Evolutionary conservation across 1,284 basidiomycete species (phyloP).

Genomic region (Leccinum fallax): DNA sequence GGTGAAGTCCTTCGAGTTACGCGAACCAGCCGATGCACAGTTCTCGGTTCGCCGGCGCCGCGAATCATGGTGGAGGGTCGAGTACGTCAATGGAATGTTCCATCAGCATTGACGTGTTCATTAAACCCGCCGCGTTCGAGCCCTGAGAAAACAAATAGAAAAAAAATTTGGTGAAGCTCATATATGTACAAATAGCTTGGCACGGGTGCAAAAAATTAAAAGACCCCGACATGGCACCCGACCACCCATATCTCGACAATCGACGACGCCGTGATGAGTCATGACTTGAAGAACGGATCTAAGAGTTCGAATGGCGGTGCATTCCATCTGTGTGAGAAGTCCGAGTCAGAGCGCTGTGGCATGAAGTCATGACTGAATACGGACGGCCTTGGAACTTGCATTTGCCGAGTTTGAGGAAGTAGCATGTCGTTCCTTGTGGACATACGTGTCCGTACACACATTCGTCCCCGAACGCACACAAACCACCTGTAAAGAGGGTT

Average conservation of each 20-base stretch:
- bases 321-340: constrained; percentile 37
- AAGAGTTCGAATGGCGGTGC: constrained; percentile 28
- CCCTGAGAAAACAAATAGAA: constrained; percentile 29
- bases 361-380: constrained; percentile 26
- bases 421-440: constrained; percentile 49
- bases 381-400: constrained; percentile 63
- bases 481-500: constrained; percentile 42
- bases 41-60: constrained; percentile 29
- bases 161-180: constrained; percentile 30
- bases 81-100: constrained; percentile 39
- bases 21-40: constrained; percentile 26
- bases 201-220: constrained; percentile 14
- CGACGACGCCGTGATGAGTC: neutral
- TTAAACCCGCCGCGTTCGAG: constrained; percentile 25
- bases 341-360: constrained; percentile 19
- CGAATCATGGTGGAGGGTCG: constrained; percentile 29
- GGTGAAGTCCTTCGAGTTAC: constrained; percentile 28
- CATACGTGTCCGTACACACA: constrained; percentile 66
- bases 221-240: constrained; percentile 16
- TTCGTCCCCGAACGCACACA: constrained; percentile 56
- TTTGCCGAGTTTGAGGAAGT: constrained; percentile 51
- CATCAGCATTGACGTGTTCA: constrained; percentile 38
- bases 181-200: constrained; percentile 39
- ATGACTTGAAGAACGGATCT: constrained; percentile 9
- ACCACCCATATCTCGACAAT: constrained; percentile 16